Evolutionary conservation across 2,329 filamentous ascomycete genomes (phyloP).

Genomic region (Zalaria sp.): DNA sequence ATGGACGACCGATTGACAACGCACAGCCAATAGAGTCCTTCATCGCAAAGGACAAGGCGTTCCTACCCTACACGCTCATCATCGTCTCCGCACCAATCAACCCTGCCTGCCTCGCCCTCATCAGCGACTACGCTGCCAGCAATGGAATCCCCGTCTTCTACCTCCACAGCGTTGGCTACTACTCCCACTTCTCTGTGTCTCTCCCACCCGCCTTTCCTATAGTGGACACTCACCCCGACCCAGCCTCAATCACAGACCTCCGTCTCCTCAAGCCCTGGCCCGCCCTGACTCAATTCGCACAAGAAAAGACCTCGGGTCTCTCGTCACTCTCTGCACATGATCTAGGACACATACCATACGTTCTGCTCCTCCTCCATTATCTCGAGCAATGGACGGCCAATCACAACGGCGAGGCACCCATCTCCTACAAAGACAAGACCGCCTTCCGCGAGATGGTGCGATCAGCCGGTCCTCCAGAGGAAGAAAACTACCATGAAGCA

Average conservation of each 20-base stretch:
- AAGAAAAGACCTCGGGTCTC: constrained; percentile 47
- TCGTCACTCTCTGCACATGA: constrained; percentile 6
- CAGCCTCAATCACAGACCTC: constrained; percentile 71
- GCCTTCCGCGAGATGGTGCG: constrained; percentile 63
- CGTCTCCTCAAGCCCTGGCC: constrained; percentile 77
- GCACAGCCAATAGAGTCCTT: constrained; percentile 31
- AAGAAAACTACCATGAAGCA: constrained; percentile 96
- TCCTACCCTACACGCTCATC: constrained; percentile 43
- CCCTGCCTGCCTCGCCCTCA: constrained; percentile 32
- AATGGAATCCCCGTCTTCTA: constrained; percentile 63
- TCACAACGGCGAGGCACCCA: constrained; percentile 55
- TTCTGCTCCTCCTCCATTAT: constrained; percentile 70
- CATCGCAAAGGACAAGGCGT: constrained; percentile 23
- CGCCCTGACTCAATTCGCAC: constrained; percentile 56
- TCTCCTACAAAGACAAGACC: constrained; percentile 71
- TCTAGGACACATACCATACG: constrained; percentile 79
- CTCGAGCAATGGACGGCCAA: constrained; percentile 63
- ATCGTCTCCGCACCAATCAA: constrained; percentile 46
- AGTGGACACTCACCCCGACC: constrained; percentile 88
- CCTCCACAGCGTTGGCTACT: constrained; percentile 83
- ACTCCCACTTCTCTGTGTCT: constrained; percentile 71
- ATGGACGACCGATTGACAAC: constrained; percentile 10
- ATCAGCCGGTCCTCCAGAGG: constrained; percentile 56
- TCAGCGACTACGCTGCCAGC: constrained; percentile 36
- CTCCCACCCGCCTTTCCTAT: constrained; percentile 75